These are phyloP conservation scores for Scheffersomyces amazonensis DNA, from an alignment of 805 yeast species.

Conservation along the genomic window DNA sequence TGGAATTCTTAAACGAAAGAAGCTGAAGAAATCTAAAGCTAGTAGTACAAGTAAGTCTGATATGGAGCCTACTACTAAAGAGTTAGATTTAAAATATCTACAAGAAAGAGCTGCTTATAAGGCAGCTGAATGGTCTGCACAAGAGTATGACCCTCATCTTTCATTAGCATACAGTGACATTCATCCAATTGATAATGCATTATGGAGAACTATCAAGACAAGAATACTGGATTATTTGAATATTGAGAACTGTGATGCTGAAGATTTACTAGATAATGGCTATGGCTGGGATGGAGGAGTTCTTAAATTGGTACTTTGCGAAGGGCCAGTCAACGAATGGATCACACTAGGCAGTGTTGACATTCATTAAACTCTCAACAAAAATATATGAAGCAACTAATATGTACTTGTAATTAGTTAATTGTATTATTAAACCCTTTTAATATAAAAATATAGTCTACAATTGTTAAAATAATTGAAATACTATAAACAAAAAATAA, in stretches of 20 bases:
- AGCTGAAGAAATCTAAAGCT: conserved; percentile 13
- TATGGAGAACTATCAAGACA: conserved; percentile 59
- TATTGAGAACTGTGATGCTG: conserved; percentile 39
- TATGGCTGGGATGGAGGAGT: conserved; percentile 70
- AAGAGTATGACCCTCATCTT: conserved; percentile 68
- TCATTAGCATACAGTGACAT: conserved; percentile 66
- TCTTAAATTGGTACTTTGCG: conserved; percentile 63
- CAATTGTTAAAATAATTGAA: too few relatives aligned
- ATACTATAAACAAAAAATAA: too few relatives aligned
- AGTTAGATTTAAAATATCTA: conserved; percentile 17
- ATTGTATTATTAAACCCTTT: too few relatives aligned
- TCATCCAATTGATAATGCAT: conserved; percentile 66
- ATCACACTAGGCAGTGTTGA: conserved; percentile 54
- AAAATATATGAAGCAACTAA: too few relatives aligned
- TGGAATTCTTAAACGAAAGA: conserved; percentile 27
- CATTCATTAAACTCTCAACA: conserved; percentile 29
- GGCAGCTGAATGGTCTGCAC: conserved; percentile 50
- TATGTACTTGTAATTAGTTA: too few relatives aligned
- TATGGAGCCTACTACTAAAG: conserved; percentile 9
- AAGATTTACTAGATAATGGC: conserved; percentile 26
- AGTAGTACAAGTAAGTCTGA: conserved; percentile 1
- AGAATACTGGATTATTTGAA: conserved; percentile 66
- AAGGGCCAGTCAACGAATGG: conserved; percentile 74
- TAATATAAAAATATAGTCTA: too few relatives aligned
- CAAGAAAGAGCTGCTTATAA: conserved; percentile 45